These are phyloP conservation scores for Chaetomiaceae sp. DNA, from an alignment of 2,329 filamentous ascomycete genomes.

Conservation along the genomic window DNA sequence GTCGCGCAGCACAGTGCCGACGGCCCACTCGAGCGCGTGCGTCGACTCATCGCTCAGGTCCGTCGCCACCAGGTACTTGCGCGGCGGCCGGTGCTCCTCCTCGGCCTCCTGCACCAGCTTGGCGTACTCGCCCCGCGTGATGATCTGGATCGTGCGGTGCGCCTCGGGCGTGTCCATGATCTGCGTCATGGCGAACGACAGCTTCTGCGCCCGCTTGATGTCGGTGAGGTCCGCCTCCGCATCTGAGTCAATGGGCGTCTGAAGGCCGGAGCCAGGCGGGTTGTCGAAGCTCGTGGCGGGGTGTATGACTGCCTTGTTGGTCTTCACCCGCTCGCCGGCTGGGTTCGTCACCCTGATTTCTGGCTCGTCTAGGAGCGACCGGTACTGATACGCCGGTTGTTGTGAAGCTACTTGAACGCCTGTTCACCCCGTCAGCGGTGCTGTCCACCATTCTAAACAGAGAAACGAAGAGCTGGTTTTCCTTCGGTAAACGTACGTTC, in stretches of 20 bases:
- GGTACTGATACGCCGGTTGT: slow-evolving; percentile 48
- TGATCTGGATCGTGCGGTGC: slow-evolving; percentile 79
- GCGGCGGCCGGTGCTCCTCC: slow-evolving; percentile 68
- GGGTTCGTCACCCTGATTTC: slow-evolving; percentile 60
- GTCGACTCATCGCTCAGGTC: slow-evolving; percentile 91
- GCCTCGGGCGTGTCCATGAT: slow-evolving; percentile 69
- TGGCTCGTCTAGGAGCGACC: slow-evolving; percentile 60
- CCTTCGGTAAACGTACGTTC: slow-evolving; percentile 75
- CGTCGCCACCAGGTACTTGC: slow-evolving; percentile 92
- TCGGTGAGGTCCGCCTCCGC: slow-evolving; percentile 79
- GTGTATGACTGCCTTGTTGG: slow-evolving; percentile 58
- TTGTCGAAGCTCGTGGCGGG: slow-evolving; percentile 81
- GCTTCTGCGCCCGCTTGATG: slow-evolving; percentile 79
- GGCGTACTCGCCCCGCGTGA: slow-evolving; percentile 80
- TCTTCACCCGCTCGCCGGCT: slow-evolving; percentile 53
- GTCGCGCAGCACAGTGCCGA: slow-evolving; percentile 88
- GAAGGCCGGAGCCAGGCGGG: slow-evolving; percentile 46
- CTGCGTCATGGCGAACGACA: slow-evolving; percentile 73
- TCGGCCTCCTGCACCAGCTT: slow-evolving; percentile 72
- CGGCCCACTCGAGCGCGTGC: slow-evolving; percentile 94
- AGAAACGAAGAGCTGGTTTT: too few species aligned
- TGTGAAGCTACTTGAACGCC: slow-evolving; percentile 48
- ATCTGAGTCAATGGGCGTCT: slow-evolving; percentile 68
- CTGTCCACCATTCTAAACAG: too few species aligned
- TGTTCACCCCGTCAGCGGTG: slow-evolving; percentile 28